Evolutionary conservation across 345 rosid species (phyloP), one percentile per base, ranked within the genome.

Genomic region (Aquilaria sinensis): DNA sequence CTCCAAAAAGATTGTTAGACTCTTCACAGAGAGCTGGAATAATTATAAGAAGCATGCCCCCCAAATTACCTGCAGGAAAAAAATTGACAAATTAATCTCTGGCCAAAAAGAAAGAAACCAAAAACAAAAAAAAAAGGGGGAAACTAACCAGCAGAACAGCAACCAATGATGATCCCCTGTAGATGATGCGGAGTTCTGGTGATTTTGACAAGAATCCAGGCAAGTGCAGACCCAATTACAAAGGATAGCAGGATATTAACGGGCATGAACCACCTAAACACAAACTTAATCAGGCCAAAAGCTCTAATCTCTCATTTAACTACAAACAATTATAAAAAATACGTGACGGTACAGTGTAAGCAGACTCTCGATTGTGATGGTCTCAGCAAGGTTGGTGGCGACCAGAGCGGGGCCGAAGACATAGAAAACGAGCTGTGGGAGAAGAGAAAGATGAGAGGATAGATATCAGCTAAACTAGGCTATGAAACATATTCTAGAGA

Each of bases 201-300:
- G 51, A 70, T 41, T 75, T 61, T 75, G 13, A 77, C 43, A 9
- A 83, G 78, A 34, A 81, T 13, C 83, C 80, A 80, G 10, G 81
- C 83, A n/a, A 83, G 74, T 2, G 61, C 51, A 11, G 88, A 78
- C 15, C 85, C 88, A 54, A 80, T 14, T 10, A 78, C 34, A 47
- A 78, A 74, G 1, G 80, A 61, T 31, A 76, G 50, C 31, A 80
- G 73, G 58, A 78, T 65, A 65, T 73, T 83, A 72, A 80, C 57
- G 11, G 85, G 85, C 88, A 78, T 80, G 70, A 83, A 83, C 88
- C 88, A 78, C 78, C 85, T 83, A 31, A 53, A 53, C 2, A 32
- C 50, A 56, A 34, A 23, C 9, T 23, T 1, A 51, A 10, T 23
- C 23, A 51, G 12, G 5, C 14, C 1, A 30, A 53, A 3, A 56